Percentiles rank a stretch among this genome's conserved stretches.
Conservation (phyloP, 208 protist species). For the Leishmania tropica region DNA sequence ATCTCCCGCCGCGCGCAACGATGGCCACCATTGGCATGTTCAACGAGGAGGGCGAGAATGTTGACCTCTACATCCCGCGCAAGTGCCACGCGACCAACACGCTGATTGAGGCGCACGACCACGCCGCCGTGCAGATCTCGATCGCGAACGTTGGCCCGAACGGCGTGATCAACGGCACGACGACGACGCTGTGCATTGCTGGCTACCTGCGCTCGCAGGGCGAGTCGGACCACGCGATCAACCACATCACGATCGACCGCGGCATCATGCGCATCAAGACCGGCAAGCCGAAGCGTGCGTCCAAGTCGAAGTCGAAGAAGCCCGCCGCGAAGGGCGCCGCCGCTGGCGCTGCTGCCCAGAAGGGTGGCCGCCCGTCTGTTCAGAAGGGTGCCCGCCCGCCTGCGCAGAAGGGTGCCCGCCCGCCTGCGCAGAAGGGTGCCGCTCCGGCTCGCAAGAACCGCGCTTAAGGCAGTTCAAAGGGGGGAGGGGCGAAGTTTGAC, state of each 20-base stretch:
- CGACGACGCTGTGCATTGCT: constrained; percentile 94
- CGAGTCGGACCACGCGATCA: constrained; percentile 95
- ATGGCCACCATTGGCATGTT: constrained; percentile 89
- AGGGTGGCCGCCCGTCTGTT: constrained; percentile 13
- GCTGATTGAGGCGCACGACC: constrained; percentile 95
- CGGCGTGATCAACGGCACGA: constrained; percentile 92
- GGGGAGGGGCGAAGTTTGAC: background rate
- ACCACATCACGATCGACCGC: constrained; percentile 90
- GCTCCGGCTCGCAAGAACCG: constrained; percentile 34
- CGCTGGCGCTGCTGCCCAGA: constrained; percentile 23
- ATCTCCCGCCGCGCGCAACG: constrained; percentile 15
- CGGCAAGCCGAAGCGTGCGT: constrained; percentile 77
- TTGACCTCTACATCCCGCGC: constrained; percentile 97
- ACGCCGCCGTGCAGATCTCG: constrained; percentile 96
- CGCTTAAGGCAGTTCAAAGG: constrained; percentile 5
- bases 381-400: constrained; percentile 30
- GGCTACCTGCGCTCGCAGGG: constrained; percentile 94
- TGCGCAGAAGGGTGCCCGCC: constrained; percentile 11
- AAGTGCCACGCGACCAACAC: constrained; percentile 97
- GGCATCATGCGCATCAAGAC: constrained; percentile 89
- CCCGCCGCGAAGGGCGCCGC: constrained; percentile 38
- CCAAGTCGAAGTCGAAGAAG: constrained; percentile 47
- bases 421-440: constrained; percentile 22
- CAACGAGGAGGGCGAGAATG: constrained; percentile 93
- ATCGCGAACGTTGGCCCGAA: constrained; percentile 94